Evolutionary conservation across 192 early-diverging fungal genomes (phyloP).

Genomic region (Glomus cerebriforme): DNA sequence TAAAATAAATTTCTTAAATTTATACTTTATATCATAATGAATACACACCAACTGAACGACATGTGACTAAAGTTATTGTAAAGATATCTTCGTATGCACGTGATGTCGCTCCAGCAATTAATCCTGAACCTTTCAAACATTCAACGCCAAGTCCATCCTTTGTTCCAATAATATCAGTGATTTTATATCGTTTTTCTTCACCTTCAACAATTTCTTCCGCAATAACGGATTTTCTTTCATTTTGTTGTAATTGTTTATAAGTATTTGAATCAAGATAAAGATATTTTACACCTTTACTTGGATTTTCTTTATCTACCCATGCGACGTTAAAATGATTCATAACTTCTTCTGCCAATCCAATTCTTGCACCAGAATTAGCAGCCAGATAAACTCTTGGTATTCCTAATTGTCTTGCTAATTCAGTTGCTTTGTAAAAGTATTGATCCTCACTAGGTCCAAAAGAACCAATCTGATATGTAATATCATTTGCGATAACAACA

Average conservation of each 20-base stretch:
- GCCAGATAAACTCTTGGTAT: slow-evolving; percentile 93
- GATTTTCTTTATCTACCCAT: slow-evolving; percentile 83
- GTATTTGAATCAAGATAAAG: slow-evolving; percentile 83
- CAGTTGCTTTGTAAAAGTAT: slow-evolving; percentile 90
- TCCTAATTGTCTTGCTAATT: slow-evolving; percentile 82
- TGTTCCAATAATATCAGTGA: slow-evolving; percentile 86
- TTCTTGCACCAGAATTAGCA: slow-evolving; percentile 98
- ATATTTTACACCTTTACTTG: slow-evolving; percentile 89
- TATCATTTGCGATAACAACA: slow-evolving; percentile 97
- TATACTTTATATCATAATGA: not conserved
- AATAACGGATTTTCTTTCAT: slow-evolving; percentile 68
- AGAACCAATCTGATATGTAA: slow-evolving; percentile 95
- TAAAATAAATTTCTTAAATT: not conserved
- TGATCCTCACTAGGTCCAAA: slow-evolving; percentile 94
- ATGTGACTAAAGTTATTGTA: slow-evolving; percentile 94
- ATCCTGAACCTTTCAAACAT: slow-evolving; percentile 92
- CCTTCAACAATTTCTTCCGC: slow-evolving; percentile 71
- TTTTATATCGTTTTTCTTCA: slow-evolving; percentile 76
- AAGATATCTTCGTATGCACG: slow-evolving; percentile 98
- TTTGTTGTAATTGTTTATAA: slow-evolving; percentile 61
- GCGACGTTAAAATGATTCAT: slow-evolving; percentile 81
- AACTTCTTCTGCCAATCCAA: slow-evolving; percentile 95
- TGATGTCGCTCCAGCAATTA: slow-evolving; percentile 97
- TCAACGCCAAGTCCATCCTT: slow-evolving; percentile 93
- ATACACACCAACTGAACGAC: slow-evolving; percentile 86